A percentile compares a stretch with the other conserved stretches of the same genome.
Conservation (phyloP, 805 yeast species). For the Saccharomycopsis amapae region DNA sequence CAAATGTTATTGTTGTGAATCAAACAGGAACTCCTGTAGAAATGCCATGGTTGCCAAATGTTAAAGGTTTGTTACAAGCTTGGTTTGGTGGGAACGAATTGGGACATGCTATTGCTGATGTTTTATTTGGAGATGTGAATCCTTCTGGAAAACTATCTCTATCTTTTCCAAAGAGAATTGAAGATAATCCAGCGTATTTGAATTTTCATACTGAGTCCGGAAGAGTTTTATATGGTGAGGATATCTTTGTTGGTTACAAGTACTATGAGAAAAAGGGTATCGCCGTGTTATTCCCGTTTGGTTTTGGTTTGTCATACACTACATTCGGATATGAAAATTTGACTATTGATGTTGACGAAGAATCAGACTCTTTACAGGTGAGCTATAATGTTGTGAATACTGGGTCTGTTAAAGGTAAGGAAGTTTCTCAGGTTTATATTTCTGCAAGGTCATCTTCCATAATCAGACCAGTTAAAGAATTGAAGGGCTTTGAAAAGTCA, state of each 20-base stretch:
- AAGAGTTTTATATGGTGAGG: constrained; percentile 26
- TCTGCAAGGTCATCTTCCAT: constrained; percentile 26
- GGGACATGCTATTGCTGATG: constrained; percentile 52
- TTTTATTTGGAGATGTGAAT: constrained; percentile 51
- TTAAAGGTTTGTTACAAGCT: constrained; percentile 41
- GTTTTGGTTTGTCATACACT: constrained; percentile 20
- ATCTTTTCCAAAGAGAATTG: constrained; percentile 48
- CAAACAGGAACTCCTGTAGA: constrained; percentile 59
- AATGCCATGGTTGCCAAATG: constrained; percentile 44
- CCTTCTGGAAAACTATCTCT: constrained; percentile 62
- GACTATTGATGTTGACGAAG: constrained; percentile 23
- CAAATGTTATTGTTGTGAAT: constrained; percentile 45
- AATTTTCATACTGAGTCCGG: constrained; percentile 31
- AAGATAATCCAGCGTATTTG: constrained; percentile 40
- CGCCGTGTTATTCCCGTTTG: constrained; percentile 50
- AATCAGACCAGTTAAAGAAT: constrained; percentile 49
- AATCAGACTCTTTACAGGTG: constrained; percentile 24
- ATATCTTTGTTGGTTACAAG: constrained; percentile 43
- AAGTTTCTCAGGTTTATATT: constrained; percentile 50
- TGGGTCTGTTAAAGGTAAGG: constrained; percentile 44
- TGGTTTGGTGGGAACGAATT: constrained; percentile 53
- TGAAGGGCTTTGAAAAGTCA: constrained; percentile 51
- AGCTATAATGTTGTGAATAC: constrained; percentile 36
- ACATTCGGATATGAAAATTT: constrained; percentile 31
- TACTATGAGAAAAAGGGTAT: constrained; percentile 50